Evolutionary conservation across 768 basidiomycete genomes (phyloP), one percentile per base, ranked within the genome.

Genomic region (Trametes maxima): DNA sequence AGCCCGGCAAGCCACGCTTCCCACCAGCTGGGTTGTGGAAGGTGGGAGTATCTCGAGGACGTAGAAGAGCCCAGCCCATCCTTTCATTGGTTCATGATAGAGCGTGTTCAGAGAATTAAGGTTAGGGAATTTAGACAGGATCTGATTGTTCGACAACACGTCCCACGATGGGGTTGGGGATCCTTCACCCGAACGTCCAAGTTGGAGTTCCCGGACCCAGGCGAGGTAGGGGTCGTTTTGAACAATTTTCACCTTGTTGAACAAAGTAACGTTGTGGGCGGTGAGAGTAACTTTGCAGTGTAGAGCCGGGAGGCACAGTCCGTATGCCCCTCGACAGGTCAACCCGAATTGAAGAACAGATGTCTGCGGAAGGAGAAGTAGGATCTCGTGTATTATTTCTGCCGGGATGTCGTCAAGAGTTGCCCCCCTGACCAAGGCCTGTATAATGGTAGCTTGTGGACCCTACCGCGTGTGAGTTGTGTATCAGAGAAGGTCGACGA

Each of bases 311-410:
- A 28, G 42, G 25, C 53, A 44, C 4, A 54, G 17, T 4, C n/a
- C 53, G 43, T 33, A 44, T 16, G 43, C 44, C 25, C 28, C 44
- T 13, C 37, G 40, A 17, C 43, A 28, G 25, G 53, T 54, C n/a
- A 45, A 16, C 1, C 43, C 54, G 16, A 55, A 55, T 5, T 36
- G 19, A 10, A 55, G n/a, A 11, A 45, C 13, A n/a, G 25, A 45
- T n/a, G 28, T 8, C 43, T 55, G 43, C 35, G 54, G 43, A 14
- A 46, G n/a, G 19, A 45, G 53, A 25, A 54, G n/a, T 33, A 55
- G 54, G n/a, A 55, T 55, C n/a, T 55, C n/a, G n/a, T 55, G 54
- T 28, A 46, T 22, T 28, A 55, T 14, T 19, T 55, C 54, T 2
- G 54, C 17, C 16, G 54, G 54, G n/a, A 45, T 8, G 21, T 36